Percentiles rank a stretch among this genome's conserved stretches.
phyloP scores from a whole-genome alignment of 1,139 yeast genomes.

The Lodderomyces orthopsilosis region DNA sequence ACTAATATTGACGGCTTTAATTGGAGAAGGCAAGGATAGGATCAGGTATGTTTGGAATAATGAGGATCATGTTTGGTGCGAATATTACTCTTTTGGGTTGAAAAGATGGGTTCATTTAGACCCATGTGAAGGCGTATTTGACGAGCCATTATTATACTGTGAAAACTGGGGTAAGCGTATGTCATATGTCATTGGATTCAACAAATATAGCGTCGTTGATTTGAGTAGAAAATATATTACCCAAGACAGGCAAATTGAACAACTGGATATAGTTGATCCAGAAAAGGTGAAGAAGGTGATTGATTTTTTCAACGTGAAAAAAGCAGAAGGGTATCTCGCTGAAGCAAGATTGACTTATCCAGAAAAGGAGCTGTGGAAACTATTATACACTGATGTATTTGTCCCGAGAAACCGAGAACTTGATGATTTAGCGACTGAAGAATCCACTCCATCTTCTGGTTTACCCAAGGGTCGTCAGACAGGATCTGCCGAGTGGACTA shows the following conservation, averaged over 20 bases:
- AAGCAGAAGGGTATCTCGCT: slow-evolving; percentile 18
- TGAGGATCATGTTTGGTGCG: slow-evolving; percentile 98
- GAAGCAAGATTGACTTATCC: neutral
- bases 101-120: slow-evolving; percentile 86
- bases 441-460: slow-evolving; percentile 8
- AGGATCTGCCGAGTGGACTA: slow-evolving; percentile 76
- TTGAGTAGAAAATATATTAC: slow-evolving; percentile 69
- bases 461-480: slow-evolving; percentile 59
- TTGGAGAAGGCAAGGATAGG: slow-evolving; percentile 43
- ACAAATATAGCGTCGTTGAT: slow-evolving; percentile 60
- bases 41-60: slow-evolving; percentile 79
- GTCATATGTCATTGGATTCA: slow-evolving; percentile 80
- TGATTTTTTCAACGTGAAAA: slow-evolving; percentile 32
- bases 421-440: slow-evolving; percentile 10
- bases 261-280: slow-evolving; percentile 44
- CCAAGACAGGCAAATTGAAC: slow-evolving; percentile 48
- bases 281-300: slow-evolving; percentile 36
- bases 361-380: slow-evolving; percentile 14
- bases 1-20: slow-evolving; percentile 60
- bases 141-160: slow-evolving; percentile 73
- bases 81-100: slow-evolving; percentile 62
- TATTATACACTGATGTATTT: slow-evolving; percentile 27
- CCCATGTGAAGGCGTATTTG: slow-evolving; percentile 83
- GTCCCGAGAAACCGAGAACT: slow-evolving; percentile 23
- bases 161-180: slow-evolving; percentile 91